These are phyloP conservation scores for Sphaceloma murrayae DNA, from an alignment of 2,329 filamentous ascomycete species.

Conservation along the genomic window DNA sequence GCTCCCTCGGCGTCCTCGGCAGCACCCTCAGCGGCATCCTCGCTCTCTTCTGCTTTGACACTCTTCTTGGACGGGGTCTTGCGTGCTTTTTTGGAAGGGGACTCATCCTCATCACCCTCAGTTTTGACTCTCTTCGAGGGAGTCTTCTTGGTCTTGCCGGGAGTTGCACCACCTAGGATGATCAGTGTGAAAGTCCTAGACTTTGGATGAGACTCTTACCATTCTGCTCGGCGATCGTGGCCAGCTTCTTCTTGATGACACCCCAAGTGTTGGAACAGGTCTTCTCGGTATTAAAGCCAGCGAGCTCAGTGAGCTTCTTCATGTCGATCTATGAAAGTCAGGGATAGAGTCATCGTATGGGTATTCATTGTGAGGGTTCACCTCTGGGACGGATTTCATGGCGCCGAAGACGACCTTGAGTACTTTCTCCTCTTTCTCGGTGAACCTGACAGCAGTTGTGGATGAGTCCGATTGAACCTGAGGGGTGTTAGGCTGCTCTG, in stretches of 20 bases:
- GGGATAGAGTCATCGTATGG: not conserved
- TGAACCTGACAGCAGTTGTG: slow-evolving; percentile 22
- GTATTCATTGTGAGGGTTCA: slow-evolving; percentile 5
- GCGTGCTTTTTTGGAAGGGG: slow-evolving; percentile 21
- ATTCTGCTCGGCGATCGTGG: slow-evolving; percentile 19
- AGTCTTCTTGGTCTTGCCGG: slow-evolving; percentile 7
- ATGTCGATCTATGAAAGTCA: slow-evolving; percentile 24
- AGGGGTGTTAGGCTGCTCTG: not conserved
- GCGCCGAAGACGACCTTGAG: slow-evolving; percentile 27
- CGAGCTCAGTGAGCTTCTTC: slow-evolving; percentile 23
- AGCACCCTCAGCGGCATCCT: slow-evolving; percentile 16
- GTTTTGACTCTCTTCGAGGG: slow-evolving; percentile 15
- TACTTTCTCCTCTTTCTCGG: slow-evolving; percentile 24
- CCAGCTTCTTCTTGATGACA: slow-evolving; percentile 29
- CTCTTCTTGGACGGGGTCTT: slow-evolving; percentile 21
- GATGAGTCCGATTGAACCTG: too few relatives aligned
- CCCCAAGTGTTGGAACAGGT: slow-evolving; percentile 30
- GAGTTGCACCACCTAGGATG: too few relatives aligned
- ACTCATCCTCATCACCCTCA: not conserved
- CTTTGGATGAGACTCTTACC: too few relatives aligned
- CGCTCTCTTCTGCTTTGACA: slow-evolving; percentile 19
- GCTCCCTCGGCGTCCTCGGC: slow-evolving; percentile 14
- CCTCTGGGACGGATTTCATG: slow-evolving; percentile 28
- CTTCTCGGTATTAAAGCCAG: slow-evolving; percentile 27
- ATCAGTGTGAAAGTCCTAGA: too few relatives aligned